Percentiles rank a stretch among this genome's conserved stretches.
Evolutionary conservation across 192 early-diverging fungal species (phyloP).

Genomic region (Coemansia sp.): DNA sequence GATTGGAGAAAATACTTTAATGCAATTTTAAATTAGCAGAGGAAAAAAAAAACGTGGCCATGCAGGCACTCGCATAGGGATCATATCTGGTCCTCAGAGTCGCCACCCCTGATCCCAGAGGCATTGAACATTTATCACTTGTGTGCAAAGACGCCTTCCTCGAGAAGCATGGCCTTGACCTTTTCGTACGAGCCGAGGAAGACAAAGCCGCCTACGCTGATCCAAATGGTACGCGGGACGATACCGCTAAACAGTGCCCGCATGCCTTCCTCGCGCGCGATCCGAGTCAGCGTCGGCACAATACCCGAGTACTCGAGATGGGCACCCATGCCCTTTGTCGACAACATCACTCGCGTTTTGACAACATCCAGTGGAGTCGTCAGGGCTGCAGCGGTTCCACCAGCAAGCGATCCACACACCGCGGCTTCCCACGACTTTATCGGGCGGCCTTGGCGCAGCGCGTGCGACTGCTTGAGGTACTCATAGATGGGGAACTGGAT

Average conservation of each 20-base stretch:
- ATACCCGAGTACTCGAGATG: slow-evolving; percentile 68
- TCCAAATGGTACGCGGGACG: slow-evolving; percentile 93
- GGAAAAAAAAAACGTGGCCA: not conserved
- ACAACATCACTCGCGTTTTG: slow-evolving; percentile 97
- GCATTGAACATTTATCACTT: not conserved
- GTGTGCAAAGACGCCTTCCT: slow-evolving; percentile 25
- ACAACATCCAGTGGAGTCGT: slow-evolving; percentile 97
- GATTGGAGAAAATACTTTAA: not conserved
- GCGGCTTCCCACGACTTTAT: slow-evolving; percentile 81
- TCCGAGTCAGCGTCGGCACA: slow-evolving; percentile 66
- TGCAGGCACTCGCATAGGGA: not conserved
- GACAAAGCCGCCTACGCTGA: slow-evolving; percentile 91
- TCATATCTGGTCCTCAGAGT: not conserved
- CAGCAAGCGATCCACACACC: slow-evolving; percentile 83
- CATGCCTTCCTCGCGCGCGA: slow-evolving; percentile 76
- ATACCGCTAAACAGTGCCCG: slow-evolving; percentile 83
- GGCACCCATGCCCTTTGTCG: slow-evolving; percentile 48
- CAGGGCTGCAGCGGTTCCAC: slow-evolving; percentile 83
- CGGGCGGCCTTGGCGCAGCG: slow-evolving; percentile 47
- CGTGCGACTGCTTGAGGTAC: slow-evolving; percentile 69
- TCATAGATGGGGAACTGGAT: slow-evolving; percentile 98
- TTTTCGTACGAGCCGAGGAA: slow-evolving; percentile 97
- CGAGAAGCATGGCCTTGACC: slow-evolving; percentile 49
- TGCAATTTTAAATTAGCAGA: not conserved
- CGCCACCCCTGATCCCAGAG: slow-evolving; percentile 10